A percentile compares a stretch with the other conserved stretches of the same genome.
Evolutionary conservation across 306 rosid species (phyloP).

Genomic region (Macrotyloma uniflorum): DNA sequence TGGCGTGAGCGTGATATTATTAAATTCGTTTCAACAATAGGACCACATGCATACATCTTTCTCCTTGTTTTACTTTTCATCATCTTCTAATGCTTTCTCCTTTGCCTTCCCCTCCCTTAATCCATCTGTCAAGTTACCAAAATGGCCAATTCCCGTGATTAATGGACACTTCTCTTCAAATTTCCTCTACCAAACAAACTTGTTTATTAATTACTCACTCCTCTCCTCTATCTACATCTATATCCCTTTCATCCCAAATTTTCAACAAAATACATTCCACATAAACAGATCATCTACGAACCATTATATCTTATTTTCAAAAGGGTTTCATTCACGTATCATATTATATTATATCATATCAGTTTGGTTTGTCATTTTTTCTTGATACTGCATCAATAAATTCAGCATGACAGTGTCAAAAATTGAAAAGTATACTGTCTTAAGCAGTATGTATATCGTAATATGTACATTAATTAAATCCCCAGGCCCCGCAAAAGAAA

Average conservation of each 20-base stretch:
- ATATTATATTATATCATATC: too few species aligned
- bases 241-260: conserved; percentile 27
- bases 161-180: background rate
- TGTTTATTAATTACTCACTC: background rate
- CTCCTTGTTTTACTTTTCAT: conserved; percentile 43
- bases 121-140: conserved; percentile 19
- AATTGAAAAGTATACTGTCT: background rate
- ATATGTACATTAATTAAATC: background rate
- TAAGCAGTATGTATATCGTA: background rate
- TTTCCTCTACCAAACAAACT: background rate
- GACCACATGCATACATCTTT: conserved; percentile 61
- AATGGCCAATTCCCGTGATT: conserved; percentile 38
- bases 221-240: background rate
- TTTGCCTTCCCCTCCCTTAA: conserved; percentile 19
- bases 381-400: background rate
- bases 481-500: background rate
- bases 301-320: too few species aligned
- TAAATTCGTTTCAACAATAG: conserved; percentile 45
- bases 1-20: conserved; percentile 71
- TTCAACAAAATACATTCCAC: conserved; percentile 16
- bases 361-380: too few species aligned
- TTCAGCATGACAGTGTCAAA: too few species aligned
- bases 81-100: conserved; percentile 32
- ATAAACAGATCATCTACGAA: background rate
- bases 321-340: too few species aligned